Conservation (phyloP, 331 rosid species). For the Cucumis variabilis region DNA sequence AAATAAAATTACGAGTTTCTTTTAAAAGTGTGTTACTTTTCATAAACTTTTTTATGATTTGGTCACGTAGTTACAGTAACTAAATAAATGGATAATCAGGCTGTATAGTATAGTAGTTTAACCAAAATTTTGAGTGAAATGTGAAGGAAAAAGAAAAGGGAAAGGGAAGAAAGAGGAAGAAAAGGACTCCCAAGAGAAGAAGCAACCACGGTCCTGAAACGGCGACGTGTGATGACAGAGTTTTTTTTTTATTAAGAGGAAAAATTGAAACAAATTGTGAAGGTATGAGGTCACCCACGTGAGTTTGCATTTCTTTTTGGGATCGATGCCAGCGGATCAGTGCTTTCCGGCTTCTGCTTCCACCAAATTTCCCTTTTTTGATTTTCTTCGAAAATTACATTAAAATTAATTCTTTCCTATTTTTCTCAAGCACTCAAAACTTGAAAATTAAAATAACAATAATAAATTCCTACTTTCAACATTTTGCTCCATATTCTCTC, state of each 20-base stretch:
- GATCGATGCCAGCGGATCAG: slow-evolving; percentile 13
- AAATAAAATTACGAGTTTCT: too few relatives aligned
- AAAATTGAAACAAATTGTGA: neutral
- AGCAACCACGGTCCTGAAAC: neutral
- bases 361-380: slow-evolving; percentile 16
- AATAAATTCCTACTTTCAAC: neutral
- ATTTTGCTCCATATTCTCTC: too few relatives aligned
- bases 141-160: neutral
- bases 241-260: too few relatives aligned
- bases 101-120: too few relatives aligned
- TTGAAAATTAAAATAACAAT: too few relatives aligned
- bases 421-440: slow-evolving; percentile 5
- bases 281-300: slow-evolving; percentile 16
- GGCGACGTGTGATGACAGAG: neutral
- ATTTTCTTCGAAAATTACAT: neutral
- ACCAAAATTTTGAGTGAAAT: too few relatives aligned
- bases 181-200: neutral
- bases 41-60: too few relatives aligned
- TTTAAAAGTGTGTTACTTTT: too few relatives aligned
- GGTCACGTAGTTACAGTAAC: too few relatives aligned
- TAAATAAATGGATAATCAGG: too few relatives aligned
- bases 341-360: neutral
- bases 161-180: neutral
- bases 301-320: neutral
- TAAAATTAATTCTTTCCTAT: neutral